Conservation (phyloP, 371 early-diverging fungal species). For the Coemansia sp. region DNA sequence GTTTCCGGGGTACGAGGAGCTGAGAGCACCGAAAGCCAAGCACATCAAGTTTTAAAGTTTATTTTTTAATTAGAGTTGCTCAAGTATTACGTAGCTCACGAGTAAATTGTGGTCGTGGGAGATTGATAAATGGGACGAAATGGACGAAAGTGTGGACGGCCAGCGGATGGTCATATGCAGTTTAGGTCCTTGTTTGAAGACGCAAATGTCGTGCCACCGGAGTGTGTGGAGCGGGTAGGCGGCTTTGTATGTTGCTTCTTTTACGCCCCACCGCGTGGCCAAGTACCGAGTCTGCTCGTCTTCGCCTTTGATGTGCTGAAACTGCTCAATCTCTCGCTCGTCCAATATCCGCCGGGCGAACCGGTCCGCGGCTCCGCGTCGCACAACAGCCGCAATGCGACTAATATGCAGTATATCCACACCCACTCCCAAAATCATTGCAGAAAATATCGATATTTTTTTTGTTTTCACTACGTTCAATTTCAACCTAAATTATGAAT, state of each 20-base stretch:
- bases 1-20: slow-evolving; percentile 64
- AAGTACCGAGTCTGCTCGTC: slow-evolving; percentile 12
- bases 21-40: slow-evolving; percentile 37
- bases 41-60: slow-evolving; percentile 26
- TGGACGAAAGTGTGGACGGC: background rate
- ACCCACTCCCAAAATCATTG: slow-evolving; percentile 39
- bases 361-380: slow-evolving; percentile 28
- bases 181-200: slow-evolving; percentile 14
- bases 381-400: slow-evolving; percentile 31
- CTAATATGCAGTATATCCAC: slow-evolving; percentile 28
- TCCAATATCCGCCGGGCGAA: slow-evolving; percentile 33
- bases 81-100: slow-evolving; percentile 30
- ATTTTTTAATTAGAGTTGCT: too few relatives aligned
- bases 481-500: too few relatives aligned
- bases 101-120: slow-evolving; percentile 32
- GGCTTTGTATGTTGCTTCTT: slow-evolving; percentile 45
- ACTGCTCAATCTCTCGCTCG: slow-evolving; percentile 8
- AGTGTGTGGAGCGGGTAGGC: slow-evolving; percentile 32
- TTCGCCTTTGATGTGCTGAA: background rate
- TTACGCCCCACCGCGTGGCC: slow-evolving; percentile 42
- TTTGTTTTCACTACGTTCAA: too few relatives aligned
- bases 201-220: slow-evolving; percentile 30
- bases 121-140: slow-evolving; percentile 19
- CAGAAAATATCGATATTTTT: background rate
- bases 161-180: slow-evolving; percentile 19